Percentiles rank a stretch among this genome's conserved stretches.
phyloP scores from a whole-genome alignment of 2,329 filamentous ascomycete genomes.

The Grosmannia serpens region DNA sequence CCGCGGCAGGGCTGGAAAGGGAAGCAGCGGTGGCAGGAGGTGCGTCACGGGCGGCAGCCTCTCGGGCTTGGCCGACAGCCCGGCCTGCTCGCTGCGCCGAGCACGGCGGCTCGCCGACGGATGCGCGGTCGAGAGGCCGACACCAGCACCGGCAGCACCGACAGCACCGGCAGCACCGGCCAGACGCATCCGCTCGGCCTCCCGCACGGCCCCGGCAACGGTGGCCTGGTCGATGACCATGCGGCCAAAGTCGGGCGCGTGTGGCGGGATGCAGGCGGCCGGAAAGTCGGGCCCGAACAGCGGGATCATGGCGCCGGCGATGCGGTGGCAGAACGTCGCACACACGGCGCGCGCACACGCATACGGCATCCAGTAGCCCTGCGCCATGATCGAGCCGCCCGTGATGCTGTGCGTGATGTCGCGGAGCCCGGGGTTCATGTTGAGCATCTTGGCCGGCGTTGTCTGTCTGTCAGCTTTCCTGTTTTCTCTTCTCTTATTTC shows the following conservation, averaged over 20 bases:
- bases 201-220: slow-evolving; percentile 37
- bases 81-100: background rate
- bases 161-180: background rate
- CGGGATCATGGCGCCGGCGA: slow-evolving; percentile 77
- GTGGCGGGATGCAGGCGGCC: slow-evolving; percentile 52
- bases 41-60: slow-evolving; percentile 4
- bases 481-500: background rate
- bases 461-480: slow-evolving; percentile 47
- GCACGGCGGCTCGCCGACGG: too few species aligned
- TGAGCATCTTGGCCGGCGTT: slow-evolving; percentile 72
- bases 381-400: slow-evolving; percentile 76
- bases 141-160: background rate
- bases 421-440: slow-evolving; percentile 66
- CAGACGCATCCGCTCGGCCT: slow-evolving; percentile 30
- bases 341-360: slow-evolving; percentile 76
- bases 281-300: slow-evolving; percentile 82
- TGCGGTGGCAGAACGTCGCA: slow-evolving; percentile 76
- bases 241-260: slow-evolving; percentile 50
- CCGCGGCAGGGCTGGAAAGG: background rate
- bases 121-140: background rate
- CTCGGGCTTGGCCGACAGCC: background rate
- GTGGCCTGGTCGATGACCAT: slow-evolving; percentile 54
- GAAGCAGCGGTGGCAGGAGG: background rate
- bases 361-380: slow-evolving; percentile 98
- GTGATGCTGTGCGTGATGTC: slow-evolving; percentile 94